Conservation (phyloP, 495 filamentous ascomycete genomes). For the Paragyromitra xinjiangensis region DNA sequence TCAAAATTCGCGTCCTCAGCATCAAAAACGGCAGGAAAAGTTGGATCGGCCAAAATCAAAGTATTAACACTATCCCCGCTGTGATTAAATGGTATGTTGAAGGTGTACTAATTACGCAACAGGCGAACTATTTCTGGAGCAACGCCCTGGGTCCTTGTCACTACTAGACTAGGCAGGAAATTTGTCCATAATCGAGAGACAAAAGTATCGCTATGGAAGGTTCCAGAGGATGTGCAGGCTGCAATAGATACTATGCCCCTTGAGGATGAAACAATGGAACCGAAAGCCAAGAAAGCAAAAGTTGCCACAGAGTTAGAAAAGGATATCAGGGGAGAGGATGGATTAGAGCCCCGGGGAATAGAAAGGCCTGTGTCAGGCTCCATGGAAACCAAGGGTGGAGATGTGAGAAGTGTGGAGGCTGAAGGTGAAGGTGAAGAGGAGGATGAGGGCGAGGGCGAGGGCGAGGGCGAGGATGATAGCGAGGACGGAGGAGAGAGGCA, state of each 20-base stretch:
- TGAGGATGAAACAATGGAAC: slow-evolving; percentile 62
- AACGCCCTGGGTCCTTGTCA: slow-evolving; percentile 90
- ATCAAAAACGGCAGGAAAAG: slow-evolving; percentile 65
- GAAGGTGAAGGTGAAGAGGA: slow-evolving; percentile 53
- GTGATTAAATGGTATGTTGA: neutral
- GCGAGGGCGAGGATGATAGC: slow-evolving; percentile 81
- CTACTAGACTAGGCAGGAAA: slow-evolving; percentile 83
- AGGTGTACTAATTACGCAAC: slow-evolving; percentile 7
- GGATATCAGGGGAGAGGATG: slow-evolving; percentile 56
- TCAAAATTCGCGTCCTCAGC: slow-evolving; percentile 58
- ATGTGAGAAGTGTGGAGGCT: slow-evolving; percentile 38
- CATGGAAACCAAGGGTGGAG: slow-evolving; percentile 32
- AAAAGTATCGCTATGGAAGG: slow-evolving; percentile 90
- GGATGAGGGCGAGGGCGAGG: slow-evolving; percentile 72
- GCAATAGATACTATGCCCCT: slow-evolving; percentile 68
- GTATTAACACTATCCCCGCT: slow-evolving; percentile 22
- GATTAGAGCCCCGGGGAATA: slow-evolving; percentile 51
- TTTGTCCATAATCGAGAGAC: slow-evolving; percentile 88
- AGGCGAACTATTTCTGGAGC: slow-evolving; percentile 80
- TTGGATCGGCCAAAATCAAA: slow-evolving; percentile 78
- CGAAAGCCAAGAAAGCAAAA: slow-evolving; percentile 58
- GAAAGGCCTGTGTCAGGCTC: slow-evolving; percentile 31
- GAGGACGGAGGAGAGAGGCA: slow-evolving; percentile 57
- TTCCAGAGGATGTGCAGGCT: slow-evolving; percentile 82
- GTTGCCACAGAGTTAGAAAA: slow-evolving; percentile 57